Percentiles rank a stretch among this genome's conserved stretches.
phyloP scores from a whole-genome alignment of 371 early-diverging fungal genomes.

The Mucor saturninus region DNA sequence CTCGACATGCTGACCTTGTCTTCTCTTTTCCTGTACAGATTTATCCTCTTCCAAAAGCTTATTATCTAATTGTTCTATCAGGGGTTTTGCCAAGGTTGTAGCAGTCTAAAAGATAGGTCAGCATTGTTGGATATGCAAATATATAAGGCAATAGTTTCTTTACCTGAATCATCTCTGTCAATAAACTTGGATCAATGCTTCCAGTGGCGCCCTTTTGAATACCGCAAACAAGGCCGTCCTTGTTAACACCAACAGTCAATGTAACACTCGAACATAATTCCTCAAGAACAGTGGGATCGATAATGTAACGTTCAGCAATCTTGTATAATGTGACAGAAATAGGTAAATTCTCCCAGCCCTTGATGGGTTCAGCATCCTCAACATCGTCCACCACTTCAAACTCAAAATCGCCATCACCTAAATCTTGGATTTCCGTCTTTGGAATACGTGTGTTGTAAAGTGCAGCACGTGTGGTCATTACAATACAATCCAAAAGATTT shows the following conservation, averaged over 20 bases:
- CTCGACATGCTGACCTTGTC: constrained; percentile 50
- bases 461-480: constrained; percentile 86
- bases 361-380: constrained; percentile 78
- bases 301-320: constrained; percentile 82
- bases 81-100: constrained; percentile 59
- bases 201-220: constrained; percentile 84
- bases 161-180: constrained; percentile 74
- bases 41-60: constrained; percentile 57
- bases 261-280: constrained; percentile 83
- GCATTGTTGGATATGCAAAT: constrained; percentile 36
- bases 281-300: constrained; percentile 88
- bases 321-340: constrained; percentile 83
- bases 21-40: constrained; percentile 48
- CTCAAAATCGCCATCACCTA: constrained; percentile 79
- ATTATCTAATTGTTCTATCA: constrained; percentile 59
- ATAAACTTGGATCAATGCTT: constrained; percentile 74
- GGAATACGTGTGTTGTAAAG: constrained; percentile 86
- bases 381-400: constrained; percentile 89
- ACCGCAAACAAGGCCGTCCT: constrained; percentile 77
- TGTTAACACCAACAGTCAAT: constrained; percentile 84
- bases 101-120: constrained; percentile 47
- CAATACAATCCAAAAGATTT: constrained; percentile 83
- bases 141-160: constrained; percentile 7
- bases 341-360: constrained; percentile 81
- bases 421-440: constrained; percentile 72